Conservation (phyloP, 2,329 filamentous ascomycete species). For the Coniochaeta ligniaria region DNA sequence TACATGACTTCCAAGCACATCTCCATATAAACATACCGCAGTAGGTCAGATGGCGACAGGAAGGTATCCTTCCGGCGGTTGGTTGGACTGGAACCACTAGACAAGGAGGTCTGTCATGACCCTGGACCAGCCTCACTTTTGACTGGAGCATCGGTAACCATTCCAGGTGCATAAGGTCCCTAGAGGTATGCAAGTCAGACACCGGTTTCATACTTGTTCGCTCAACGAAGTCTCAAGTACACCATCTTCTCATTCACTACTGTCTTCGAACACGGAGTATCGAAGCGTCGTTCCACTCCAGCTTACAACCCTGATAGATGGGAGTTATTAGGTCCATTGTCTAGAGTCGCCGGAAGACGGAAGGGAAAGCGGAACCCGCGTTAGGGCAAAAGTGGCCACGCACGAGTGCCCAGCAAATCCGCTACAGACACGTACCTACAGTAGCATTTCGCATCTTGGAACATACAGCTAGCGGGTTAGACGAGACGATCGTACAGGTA, state of each 20-base stretch:
- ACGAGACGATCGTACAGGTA: too few relatives aligned
- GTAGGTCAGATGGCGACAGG: too few relatives aligned
- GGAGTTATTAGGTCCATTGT: too few relatives aligned
- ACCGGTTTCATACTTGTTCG: neutral
- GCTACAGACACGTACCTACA: neutral
- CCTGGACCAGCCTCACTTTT: constrained; percentile 12
- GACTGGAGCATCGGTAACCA: constrained; percentile 7
- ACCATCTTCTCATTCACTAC: neutral
- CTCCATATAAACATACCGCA: too few relatives aligned
- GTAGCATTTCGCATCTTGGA: too few relatives aligned
- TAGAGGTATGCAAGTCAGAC: constrained; percentile 11
- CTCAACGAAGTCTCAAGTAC: neutral
- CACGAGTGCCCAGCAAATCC: neutral
- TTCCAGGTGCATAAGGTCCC: too few relatives aligned
- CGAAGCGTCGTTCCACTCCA: neutral
- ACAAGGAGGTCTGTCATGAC: neutral
- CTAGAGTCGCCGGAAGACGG: neutral
- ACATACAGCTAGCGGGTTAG: too few relatives aligned
- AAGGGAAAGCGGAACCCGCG: neutral
- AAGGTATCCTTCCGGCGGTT: neutral
- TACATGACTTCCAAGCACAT: too few relatives aligned
- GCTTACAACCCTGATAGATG: too few relatives aligned
- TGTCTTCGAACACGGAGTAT: neutral
- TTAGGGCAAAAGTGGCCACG: neutral
- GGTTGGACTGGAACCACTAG: neutral